A percentile compares a stretch with the other conserved stretches of the same genome.
These are phyloP conservation scores for Hygrophorus russula DNA, from an alignment of 768 basidiomycete genomes.

Conservation along the genomic window DNA sequence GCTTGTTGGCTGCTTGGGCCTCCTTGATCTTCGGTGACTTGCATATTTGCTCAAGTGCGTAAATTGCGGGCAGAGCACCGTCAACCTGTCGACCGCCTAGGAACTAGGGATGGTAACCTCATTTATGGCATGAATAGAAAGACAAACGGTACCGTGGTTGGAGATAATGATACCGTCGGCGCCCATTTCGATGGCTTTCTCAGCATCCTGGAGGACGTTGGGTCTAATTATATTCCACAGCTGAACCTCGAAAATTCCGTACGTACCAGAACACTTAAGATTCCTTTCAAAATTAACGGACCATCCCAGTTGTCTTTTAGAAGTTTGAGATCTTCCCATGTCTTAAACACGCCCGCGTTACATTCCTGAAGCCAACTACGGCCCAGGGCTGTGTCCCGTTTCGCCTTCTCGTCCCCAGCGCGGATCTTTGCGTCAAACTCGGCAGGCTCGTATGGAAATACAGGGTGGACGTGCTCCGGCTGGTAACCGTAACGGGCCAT, in stretches of 20 bases:
- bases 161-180: conserved; percentile 71
- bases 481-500: conserved; percentile 46
- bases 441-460: conserved; percentile 50
- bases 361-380: conserved; percentile 50
- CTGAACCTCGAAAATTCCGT: not conserved
- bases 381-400: conserved; percentile 35
- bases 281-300: conserved; percentile 67
- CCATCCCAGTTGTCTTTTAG: conserved; percentile 69
- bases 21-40: conserved; percentile 44
- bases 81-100: conserved; percentile 68
- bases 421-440: conserved; percentile 28
- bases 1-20: conserved; percentile 47
- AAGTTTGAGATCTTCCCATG: conserved; percentile 65
- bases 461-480: conserved; percentile 29
- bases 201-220: conserved; percentile 38
- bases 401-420: conserved; percentile 37
- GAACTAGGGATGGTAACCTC: not conserved
- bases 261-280: conserved; percentile 42
- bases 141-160: conserved; percentile 50
- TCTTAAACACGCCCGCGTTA: conserved; percentile 49
- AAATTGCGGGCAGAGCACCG: conserved; percentile 64
- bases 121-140: not conserved
- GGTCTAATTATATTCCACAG: not conserved
- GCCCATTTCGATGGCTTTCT: conserved; percentile 51
- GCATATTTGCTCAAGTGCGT: conserved; percentile 59